Evolutionary conservation across 345 rosid genomes (phyloP), one percentile per base, ranked within the genome.

Genomic region (Linum usitatissimum): DNA sequence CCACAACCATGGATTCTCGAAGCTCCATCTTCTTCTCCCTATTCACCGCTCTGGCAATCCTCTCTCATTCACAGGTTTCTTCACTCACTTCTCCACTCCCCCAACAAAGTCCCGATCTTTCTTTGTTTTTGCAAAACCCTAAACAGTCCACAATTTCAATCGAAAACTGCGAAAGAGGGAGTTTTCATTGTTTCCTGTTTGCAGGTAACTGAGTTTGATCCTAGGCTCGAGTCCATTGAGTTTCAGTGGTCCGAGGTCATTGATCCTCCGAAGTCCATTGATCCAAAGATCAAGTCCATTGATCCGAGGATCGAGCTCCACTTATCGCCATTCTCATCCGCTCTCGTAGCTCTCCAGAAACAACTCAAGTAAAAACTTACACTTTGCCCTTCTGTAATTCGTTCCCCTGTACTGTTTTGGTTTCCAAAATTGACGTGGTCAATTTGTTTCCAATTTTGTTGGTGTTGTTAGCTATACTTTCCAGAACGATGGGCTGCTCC

Each of bases 401-500:
- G 20, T 19, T 57, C 36, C 57, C 7, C 18, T 49, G 7, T n/a
- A 1, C 18, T 8, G 18, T 3, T 8, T 18, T 7, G 20, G 8
- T 18, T n/a, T 13, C 30, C 23, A 9, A 18, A 0, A 55, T 0
- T 55, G 59, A n/a, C 18, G 4, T 8, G 5, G 48, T 7, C 13
- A 7, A 6, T 40, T 40, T 45, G 15, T 45, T 45, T 45, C 28
- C 14, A 10, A 15, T 45, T 45, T 45, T 12, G 51, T 0, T 10
- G 3, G 2, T 10, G 51, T 45, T 23, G 73, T 66, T 76, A 87
- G 90, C 36, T 87, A 83, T 61, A 55, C 60, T 30, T 87, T 84
- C 74, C 45, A 48, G 61, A 75, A 70, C 53, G 59, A 74, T 57
- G 75, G 75, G 53, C 75, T 83, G 68, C 87, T 87, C 57, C 75